Evolutionary conservation across 179 eudicot genomes (phyloP).

Genomic region (Carnegiea gigantea): DNA sequence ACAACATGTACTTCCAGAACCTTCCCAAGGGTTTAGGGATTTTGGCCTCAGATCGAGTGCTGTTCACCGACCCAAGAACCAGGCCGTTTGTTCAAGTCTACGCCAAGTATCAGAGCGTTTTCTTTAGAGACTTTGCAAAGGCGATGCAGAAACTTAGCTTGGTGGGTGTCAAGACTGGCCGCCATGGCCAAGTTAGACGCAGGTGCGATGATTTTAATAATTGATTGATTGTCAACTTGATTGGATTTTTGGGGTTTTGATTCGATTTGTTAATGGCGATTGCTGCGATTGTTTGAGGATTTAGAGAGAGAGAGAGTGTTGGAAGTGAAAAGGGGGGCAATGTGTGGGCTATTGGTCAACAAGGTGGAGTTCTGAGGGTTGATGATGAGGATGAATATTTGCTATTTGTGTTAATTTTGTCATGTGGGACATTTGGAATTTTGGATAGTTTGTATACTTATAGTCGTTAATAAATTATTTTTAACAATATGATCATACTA

Average conservation of each 20-base stretch:
- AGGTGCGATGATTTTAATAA: conserved; percentile 50
- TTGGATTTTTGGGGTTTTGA: not conserved
- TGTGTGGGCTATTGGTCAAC: not conserved
- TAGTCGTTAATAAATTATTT: conserved; percentile 2
- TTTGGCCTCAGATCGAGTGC: conserved; percentile 38
- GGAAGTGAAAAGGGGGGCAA: not conserved
- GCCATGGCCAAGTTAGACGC: conserved; percentile 40
- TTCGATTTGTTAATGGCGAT: not conserved
- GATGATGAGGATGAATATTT: not conserved
- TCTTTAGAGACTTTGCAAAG: conserved; percentile 24
- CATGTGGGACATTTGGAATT: not conserved
- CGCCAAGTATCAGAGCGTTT: conserved; percentile 31
- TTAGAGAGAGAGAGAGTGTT: not conserved
- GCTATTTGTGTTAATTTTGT: not conserved
- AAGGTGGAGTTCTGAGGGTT: not conserved
- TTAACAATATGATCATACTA: not conserved
- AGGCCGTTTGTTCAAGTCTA: conserved; percentile 22
- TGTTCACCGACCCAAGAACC: conserved; percentile 25
- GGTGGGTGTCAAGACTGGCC: conserved; percentile 42
- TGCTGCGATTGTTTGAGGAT: not conserved
- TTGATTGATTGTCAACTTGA: not conserved
- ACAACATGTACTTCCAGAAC: conserved; percentile 43
- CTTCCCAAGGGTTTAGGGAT: conserved; percentile 42
- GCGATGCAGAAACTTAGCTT: conserved; percentile 49
- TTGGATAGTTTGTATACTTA: conserved; percentile 7